Conservation (phyloP, 495 filamentous ascomycete genomes). For the Penicillium paradoxum region DNA sequence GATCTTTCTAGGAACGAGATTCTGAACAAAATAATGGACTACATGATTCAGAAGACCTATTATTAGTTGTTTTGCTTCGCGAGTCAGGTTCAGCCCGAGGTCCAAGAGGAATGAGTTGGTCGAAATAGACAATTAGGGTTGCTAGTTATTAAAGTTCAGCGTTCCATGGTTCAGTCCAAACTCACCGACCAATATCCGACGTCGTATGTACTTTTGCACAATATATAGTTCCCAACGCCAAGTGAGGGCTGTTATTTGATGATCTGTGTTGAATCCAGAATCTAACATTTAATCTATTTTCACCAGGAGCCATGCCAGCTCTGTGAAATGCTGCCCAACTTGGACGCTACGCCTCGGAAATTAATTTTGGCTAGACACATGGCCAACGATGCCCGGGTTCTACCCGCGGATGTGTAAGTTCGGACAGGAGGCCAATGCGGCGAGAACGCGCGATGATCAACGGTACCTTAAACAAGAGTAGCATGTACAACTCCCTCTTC, state of each 20-base stretch:
- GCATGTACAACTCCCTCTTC: not conserved
- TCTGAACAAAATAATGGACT: not conserved
- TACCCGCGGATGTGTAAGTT: constrained; percentile 2
- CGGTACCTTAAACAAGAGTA: not conserved
- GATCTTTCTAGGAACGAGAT: not conserved
- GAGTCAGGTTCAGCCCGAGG: not conserved
- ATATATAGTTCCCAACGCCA: not conserved
- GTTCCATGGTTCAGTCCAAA: constrained; percentile 8
- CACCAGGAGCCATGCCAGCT: not conserved
- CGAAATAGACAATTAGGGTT: constrained; percentile 3
- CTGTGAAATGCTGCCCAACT: constrained; percentile 8
- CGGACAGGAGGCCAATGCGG: constrained; percentile 5
- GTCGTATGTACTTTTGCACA: not conserved
- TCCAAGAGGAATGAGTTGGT: not conserved
- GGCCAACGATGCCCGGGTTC: constrained; percentile 1
- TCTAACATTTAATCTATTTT: not conserved
- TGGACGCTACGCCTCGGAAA: constrained; percentile 1
- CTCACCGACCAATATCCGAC: constrained; percentile 1
- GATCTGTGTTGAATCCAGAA: not conserved
- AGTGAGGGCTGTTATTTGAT: not conserved
- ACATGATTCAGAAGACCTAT: not conserved
- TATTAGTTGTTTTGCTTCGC: no score
- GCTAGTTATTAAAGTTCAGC: constrained; percentile 4
- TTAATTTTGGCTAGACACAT: constrained; percentile 12
- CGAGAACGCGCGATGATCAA: constrained; percentile 1